Base-by-base conservation (phyloP, 305 asterid genomes). In the Ajuga reptans region DNA sequence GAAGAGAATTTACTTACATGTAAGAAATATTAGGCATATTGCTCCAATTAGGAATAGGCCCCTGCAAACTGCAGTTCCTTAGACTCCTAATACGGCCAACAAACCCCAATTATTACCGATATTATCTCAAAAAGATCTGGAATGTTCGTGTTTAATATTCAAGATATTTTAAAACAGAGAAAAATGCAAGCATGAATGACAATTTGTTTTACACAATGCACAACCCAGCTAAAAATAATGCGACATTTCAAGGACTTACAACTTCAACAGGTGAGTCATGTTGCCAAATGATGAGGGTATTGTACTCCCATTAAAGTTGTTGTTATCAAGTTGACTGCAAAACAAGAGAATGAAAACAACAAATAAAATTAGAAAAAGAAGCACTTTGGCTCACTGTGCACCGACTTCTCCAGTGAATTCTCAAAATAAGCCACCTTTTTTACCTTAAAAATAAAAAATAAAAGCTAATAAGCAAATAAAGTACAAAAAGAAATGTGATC, bases 321-420 rank as follows among this genome's bases (percentile, higher is more conserved):
- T 90, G 77, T 90, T 90, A 73, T 90, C 97, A 53, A 90, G 90
- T 76, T 90, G 97, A 68, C 97, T 90, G 90, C 72, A 73, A 74
- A 83, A 77, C 36, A 68, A 66, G 74, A 39, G 71, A 66, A 66
- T 21, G 57, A 43, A 11, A 39, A 14, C 39, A 12, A 55, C 12
- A 45, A 45, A 9, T 41, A 64, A 51, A 36, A 57, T 37, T 21
- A 58, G 61, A 57, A 69, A 27, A 72, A 17, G 60, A 31, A 55
- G 27, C 51, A 60, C 33, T 42, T 51, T 50, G 51, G 64, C 29
- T 43, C 47, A 7, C 57, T 74, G 1, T 33, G 64, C 49, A 21
- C 12, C 11, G 41, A 69, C 29, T 66, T 46, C 34, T 42, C 45
- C 41, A 15, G 51, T 45, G 56, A 49, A 21, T 52, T 33, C 62